phyloP scores from a whole-genome alignment of 805 yeast genomes.

The Wickerhamomyces mucosus region DNA sequence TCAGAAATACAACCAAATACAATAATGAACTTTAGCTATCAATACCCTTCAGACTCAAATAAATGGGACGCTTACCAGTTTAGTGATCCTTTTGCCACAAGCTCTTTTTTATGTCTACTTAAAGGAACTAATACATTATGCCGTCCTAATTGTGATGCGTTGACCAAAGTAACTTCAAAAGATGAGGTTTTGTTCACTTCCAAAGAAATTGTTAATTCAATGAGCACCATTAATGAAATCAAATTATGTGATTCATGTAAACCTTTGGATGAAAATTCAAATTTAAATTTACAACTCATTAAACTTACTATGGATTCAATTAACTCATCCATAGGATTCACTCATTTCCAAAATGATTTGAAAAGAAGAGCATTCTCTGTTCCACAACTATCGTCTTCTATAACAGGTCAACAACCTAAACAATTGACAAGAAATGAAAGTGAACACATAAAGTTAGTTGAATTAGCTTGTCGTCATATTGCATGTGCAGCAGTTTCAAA shows the following conservation, averaged over 20 bases:
- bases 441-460: conserved; percentile 61
- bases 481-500: conserved; percentile 65
- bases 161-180: conserved; percentile 27
- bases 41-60: not conserved
- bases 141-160: conserved; percentile 58
- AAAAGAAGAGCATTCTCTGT: conserved; percentile 18
- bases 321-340: conserved; percentile 48
- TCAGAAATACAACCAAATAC: no score
- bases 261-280: conserved; percentile 28
- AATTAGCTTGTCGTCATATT: conserved; percentile 74
- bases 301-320: conserved; percentile 46
- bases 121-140: conserved; percentile 36
- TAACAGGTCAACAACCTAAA: conserved; percentile 10
- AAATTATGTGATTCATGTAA: conserved; percentile 46
- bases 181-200: conserved; percentile 32
- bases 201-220: conserved; percentile 22
- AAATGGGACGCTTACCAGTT: conserved; percentile 60
- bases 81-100: conserved; percentile 57
- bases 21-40: no score
- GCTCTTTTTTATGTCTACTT: conserved; percentile 45
- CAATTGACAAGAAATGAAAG: conserved; percentile 47
- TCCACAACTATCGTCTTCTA: conserved; percentile 11
- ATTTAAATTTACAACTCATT: conserved; percentile 17
- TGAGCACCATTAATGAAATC: conserved; percentile 33
- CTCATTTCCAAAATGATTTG: conserved; percentile 12